Conservation (phyloP, 345 rosid genomes). For the Populus pruinosa region DNA sequence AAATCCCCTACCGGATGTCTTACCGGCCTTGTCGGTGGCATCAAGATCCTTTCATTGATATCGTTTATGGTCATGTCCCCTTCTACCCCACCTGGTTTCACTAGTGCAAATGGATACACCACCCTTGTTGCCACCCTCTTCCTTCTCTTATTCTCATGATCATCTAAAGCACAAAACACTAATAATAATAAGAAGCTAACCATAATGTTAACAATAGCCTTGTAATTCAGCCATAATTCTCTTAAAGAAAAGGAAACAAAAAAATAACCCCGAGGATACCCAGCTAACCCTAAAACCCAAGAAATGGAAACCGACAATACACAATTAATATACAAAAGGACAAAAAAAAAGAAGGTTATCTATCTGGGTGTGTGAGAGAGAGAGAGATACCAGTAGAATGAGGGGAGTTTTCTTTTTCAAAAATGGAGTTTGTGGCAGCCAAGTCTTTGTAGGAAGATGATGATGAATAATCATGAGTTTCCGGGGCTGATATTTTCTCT, state of each 20-base stretch:
- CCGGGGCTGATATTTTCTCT: conserved; percentile 24
- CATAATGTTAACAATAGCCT: background rate
- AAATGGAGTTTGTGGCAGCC: conserved; percentile 18
- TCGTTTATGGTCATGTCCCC: conserved; percentile 79
- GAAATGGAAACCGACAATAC: background rate
- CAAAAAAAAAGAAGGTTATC: background rate
- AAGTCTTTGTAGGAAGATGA: conserved; percentile 39
- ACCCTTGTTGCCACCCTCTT: conserved; percentile 44
- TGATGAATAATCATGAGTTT: conserved; percentile 32
- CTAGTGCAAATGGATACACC: conserved; percentile 90
- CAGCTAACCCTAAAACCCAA: background rate
- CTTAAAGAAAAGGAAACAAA: background rate
- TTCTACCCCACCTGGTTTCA: conserved; percentile 87
- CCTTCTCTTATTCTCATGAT: conserved; percentile 32
- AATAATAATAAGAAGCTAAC: background rate
- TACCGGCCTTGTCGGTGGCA: conserved; percentile 82
- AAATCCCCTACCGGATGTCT: conserved; percentile 94
- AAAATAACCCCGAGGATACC: background rate
- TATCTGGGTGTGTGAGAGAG: background rate
- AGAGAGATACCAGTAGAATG: background rate
- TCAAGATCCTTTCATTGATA: conserved; percentile 72
- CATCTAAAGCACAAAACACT: background rate
- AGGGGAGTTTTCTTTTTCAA: conserved; percentile 13
- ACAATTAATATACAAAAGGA: background rate
- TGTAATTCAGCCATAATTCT: background rate